A percentile compares a stretch with the other conserved stretches of the same genome.
phyloP scores from a whole-genome alignment of 2,329 filamentous ascomycete genomes.

The Bisporella sp. region DNA sequence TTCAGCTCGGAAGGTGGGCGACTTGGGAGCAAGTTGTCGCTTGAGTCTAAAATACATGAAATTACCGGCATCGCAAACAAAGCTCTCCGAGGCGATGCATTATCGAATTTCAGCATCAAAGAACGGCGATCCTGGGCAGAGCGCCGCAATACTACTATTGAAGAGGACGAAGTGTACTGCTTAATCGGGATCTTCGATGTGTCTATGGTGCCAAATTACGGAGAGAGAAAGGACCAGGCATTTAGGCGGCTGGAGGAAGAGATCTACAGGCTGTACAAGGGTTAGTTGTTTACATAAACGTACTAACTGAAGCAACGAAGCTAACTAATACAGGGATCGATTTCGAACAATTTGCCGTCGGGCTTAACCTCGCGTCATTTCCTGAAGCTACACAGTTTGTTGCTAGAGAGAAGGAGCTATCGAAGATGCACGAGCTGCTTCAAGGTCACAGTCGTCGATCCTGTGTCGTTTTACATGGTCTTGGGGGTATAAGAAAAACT shows the following conservation, averaged over 20 bases:
- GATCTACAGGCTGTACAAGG: background rate
- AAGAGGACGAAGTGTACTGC: slow-evolving; percentile 17
- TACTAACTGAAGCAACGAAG: background rate
- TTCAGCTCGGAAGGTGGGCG: slow-evolving; percentile 5
- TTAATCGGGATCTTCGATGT: no score
- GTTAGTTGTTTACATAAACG: background rate
- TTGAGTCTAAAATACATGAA: slow-evolving; percentile 4
- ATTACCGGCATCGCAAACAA: slow-evolving; percentile 2
- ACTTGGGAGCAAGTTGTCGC: slow-evolving; percentile 10
- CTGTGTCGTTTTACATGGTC: no score
- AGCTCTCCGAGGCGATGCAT: slow-evolving; percentile 20
- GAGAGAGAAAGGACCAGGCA: background rate
- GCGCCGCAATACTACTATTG: slow-evolving; percentile 26
- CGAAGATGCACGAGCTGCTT: slow-evolving; percentile 14
- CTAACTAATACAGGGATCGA: slow-evolving; percentile 7
- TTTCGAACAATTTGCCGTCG: slow-evolving; percentile 8
- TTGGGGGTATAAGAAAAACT: no score
- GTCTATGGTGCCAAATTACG: background rate
- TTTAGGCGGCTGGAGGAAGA: background rate
- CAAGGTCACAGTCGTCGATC: no score
- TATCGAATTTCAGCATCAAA: slow-evolving; percentile 11
- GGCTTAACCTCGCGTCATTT: slow-evolving; percentile 6
- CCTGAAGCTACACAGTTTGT: no score
- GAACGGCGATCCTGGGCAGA: slow-evolving; percentile 36
- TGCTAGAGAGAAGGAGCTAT: slow-evolving; percentile 12